Evolutionary conservation across 345 rosid genomes (phyloP).

Genomic region (Gossypium raimondii): DNA sequence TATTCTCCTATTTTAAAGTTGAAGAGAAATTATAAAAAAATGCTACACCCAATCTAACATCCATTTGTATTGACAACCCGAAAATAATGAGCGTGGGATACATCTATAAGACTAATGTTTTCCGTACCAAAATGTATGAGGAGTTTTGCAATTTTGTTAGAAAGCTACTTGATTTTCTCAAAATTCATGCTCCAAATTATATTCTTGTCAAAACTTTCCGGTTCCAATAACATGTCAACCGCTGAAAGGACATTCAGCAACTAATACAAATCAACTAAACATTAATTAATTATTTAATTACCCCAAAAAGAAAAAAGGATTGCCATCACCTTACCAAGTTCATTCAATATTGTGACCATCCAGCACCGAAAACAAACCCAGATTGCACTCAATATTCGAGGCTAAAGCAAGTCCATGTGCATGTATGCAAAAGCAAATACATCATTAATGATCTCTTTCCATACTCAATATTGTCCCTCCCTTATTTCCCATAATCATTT

Average conservation of each 20-base stretch:
- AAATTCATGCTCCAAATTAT: background rate
- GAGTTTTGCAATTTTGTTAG: background rate
- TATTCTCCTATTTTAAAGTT: too few species aligned
- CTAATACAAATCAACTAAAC: background rate
- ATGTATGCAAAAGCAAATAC: background rate
- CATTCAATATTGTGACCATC: background rate
- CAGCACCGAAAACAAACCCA: background rate
- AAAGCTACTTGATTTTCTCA: constrained; percentile 10
- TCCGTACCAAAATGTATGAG: background rate
- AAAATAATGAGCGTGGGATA: background rate
- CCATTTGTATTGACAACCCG: background rate
- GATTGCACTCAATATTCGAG: background rate
- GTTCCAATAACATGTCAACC: background rate
- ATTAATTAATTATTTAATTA: background rate
- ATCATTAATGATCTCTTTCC: background rate
- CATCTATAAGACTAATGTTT: background rate
- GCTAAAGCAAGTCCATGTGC: too few species aligned
- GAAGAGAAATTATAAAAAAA: background rate
- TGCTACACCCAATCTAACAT: background rate
- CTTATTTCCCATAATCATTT: background rate
- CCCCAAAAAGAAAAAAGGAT: background rate
- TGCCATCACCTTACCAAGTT: background rate
- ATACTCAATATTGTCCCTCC: background rate
- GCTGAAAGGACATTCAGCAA: background rate
- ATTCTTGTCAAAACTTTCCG: background rate